phyloP scores from a whole-genome alignment of 768 basidiomycete species.

The Kwoniella sp. region DNA sequence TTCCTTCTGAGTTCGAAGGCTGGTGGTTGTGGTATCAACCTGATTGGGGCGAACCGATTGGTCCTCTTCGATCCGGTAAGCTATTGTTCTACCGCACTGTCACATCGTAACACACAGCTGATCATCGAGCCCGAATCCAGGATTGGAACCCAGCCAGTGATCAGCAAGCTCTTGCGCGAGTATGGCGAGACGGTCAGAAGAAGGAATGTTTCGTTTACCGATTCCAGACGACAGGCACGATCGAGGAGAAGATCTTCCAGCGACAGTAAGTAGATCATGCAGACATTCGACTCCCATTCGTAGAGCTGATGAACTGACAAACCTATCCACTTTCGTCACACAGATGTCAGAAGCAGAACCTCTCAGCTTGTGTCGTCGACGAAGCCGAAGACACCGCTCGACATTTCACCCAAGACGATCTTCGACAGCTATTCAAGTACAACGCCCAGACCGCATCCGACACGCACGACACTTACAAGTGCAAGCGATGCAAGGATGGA shows the following conservation, averaged over 20 bases:
- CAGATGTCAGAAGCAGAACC: constrained; percentile 77
- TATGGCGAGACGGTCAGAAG: constrained; percentile 99
- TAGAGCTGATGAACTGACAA: no score
- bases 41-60: constrained; percentile 57
- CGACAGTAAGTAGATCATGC: constrained; percentile 83
- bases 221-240: constrained; percentile 94
- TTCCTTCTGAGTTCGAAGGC: constrained; percentile 57
- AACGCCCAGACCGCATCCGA: constrained; percentile 84
- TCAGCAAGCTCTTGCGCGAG: constrained; percentile 95
- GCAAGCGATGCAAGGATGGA: constrained; percentile 71
- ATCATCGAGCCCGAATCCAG: constrained; percentile 15
- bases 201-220: constrained; percentile 99
- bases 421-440: constrained; percentile 88
- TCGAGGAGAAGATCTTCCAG: constrained; percentile 99
- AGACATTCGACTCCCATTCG: no score
- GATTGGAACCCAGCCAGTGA: constrained; percentile 99
- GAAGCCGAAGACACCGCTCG: constrained; percentile 94
- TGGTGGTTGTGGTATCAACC: constrained; percentile 58
- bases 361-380: constrained; percentile 97
- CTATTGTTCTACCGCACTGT: no score
- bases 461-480: constrained; percentile 97
- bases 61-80: constrained; percentile 63
- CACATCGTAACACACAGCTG: no score
- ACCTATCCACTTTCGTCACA: no score
- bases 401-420: constrained; percentile 86